Evolutionary conservation across 345 rosid genomes (phyloP).

Genomic region (Eutrema heterophyllum): DNA sequence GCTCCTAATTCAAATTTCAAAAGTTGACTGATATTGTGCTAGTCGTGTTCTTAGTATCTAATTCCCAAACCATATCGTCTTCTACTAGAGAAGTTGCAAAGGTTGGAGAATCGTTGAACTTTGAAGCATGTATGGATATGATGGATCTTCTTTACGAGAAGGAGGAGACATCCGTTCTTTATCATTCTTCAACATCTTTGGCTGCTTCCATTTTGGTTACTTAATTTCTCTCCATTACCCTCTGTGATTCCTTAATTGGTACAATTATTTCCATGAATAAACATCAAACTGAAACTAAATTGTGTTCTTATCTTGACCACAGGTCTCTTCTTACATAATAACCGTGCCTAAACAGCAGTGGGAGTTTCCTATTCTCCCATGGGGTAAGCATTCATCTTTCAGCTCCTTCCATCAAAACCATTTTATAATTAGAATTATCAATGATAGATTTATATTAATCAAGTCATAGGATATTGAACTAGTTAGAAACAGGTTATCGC

Average conservation of each 20-base stretch:
- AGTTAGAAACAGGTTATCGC: neutral
- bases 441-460: neutral
- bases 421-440: neutral
- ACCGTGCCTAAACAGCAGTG: constrained; percentile 60
- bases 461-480: neutral
- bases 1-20: neutral
- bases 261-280: neutral
- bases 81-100: constrained; percentile 56
- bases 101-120: constrained; percentile 59
- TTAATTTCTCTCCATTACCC: neutral
- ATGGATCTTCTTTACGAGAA: constrained; percentile 88
- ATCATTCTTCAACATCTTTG: constrained; percentile 48
- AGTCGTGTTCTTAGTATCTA: neutral
- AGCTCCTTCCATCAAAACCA: neutral
- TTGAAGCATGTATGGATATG: constrained; percentile 74
- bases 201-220: constrained; percentile 74
- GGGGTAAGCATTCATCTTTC: constrained; percentile 53
- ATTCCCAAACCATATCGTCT: neutral
- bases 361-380: constrained; percentile 75
- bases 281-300: constrained; percentile 2
- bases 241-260: neutral
- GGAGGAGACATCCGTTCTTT: constrained; percentile 51
- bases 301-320: constrained; percentile 31
- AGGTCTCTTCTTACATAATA: constrained; percentile 71
- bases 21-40: neutral